phyloP scores from a whole-genome alignment of 805 yeast species.

The Jamesozyma piceae region DNA sequence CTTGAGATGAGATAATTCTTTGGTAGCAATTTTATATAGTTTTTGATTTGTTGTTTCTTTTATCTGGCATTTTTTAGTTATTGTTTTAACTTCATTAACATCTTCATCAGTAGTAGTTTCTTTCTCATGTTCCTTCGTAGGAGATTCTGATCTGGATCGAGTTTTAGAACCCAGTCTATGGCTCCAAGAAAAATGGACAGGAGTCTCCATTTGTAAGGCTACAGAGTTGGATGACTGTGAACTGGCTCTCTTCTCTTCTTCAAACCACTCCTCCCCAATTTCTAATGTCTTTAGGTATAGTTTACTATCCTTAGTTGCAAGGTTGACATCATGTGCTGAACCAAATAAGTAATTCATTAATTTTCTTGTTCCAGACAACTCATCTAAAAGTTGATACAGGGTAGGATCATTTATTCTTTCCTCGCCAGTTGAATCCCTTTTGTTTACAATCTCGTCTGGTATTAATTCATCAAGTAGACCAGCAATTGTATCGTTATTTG shows the following conservation, averaged over 20 bases:
- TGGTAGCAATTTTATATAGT: slow-evolving; percentile 9
- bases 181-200: slow-evolving; percentile 27
- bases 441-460: background rate
- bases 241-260: slow-evolving; percentile 13
- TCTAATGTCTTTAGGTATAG: slow-evolving; percentile 3
- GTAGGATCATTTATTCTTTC: background rate
- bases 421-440: no score
- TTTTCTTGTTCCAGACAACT: slow-evolving; percentile 18
- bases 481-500: no score
- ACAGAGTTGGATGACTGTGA: slow-evolving; percentile 8
- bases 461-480: background rate
- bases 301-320: slow-evolving; percentile 4
- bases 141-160: slow-evolving; percentile 5
- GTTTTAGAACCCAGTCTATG: no score
- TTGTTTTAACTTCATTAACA: background rate
- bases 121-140: background rate
- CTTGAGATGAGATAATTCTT: background rate
- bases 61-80: background rate
- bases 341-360: slow-evolving; percentile 16
- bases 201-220: slow-evolving; percentile 16
- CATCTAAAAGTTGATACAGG: slow-evolving; percentile 20
- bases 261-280: slow-evolving; percentile 18
- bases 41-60: slow-evolving; percentile 12
- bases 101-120: background rate
- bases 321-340: background rate